Evolutionary conservation across 106 monocot species (phyloP), one percentile per base, ranked within the genome.

Genomic region (Agapanthus africanus): DNA sequence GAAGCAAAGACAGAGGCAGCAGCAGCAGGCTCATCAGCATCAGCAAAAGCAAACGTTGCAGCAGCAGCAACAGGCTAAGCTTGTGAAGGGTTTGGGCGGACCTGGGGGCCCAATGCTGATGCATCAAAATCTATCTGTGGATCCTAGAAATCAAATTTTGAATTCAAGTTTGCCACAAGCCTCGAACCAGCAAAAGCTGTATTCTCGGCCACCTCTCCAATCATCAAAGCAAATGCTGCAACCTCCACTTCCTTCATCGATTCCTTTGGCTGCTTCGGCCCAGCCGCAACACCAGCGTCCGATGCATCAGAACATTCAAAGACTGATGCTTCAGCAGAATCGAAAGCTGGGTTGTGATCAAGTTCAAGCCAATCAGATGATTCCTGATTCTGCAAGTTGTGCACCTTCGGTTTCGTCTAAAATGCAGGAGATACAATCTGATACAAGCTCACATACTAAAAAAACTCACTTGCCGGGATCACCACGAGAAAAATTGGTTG

Each of bases 1-100:
- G 52, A 95, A 95, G 73, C 95, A 85, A 63, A 83, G 87, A 76
- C 90, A 85, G 49, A 54, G 73, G 21, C 87, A 70, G 51, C 86
- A 83, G 26, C 64, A 64, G 30, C 64, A 64, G 30, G 47, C 57
- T 19, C 59, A 62, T 40, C 70, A 73, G 0, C 80, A 68, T 37
- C 86, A 81, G 1, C 83, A 81, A 66, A 71, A 73, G 64, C 80
- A 77, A 38, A n/a, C n/a, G n/a, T n/a, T n/a, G n/a, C 80, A 72
- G 31, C 37, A 71, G 36, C 83, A 79, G 37, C 84, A 78, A 40
- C 87, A 82, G 30, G 60, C 79, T 59, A 90, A 90, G 71, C 67
- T 76, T 40, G 47, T 79, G 35, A 88, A 85, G 42, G 76, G 81
- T 47, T 54, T 78, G 63, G 81, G 83, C 2, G 71, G 85, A n/a